These are phyloP conservation scores for Suhomyces wounanorum DNA, from an alignment of 1,139 yeast genomes.

Conservation along the genomic window DNA sequence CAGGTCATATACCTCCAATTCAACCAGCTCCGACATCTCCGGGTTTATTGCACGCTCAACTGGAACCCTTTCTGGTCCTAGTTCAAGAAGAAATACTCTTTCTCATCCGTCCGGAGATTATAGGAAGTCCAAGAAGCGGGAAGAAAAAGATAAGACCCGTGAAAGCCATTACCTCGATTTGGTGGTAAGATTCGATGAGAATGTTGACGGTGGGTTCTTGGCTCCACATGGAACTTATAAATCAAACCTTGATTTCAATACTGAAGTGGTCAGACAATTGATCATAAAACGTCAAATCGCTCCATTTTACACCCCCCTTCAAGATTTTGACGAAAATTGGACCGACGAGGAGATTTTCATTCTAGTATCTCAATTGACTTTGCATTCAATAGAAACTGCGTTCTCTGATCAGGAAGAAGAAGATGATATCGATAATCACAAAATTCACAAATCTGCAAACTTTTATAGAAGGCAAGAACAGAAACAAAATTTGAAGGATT, in stretches of 20 bases:
- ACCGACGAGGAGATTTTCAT: constrained; percentile 66
- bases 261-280: constrained; percentile 65
- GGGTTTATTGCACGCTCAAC: constrained; percentile 14
- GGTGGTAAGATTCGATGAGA: constrained; percentile 58
- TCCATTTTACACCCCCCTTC: constrained; percentile 89
- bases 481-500: constrained; percentile 50
- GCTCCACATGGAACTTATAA: constrained; percentile 90
- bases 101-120: constrained; percentile 23
- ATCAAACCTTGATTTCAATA: constrained; percentile 72
- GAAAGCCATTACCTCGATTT: constrained; percentile 58
- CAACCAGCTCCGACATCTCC: constrained; percentile 14
- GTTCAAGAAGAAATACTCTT: constrained; percentile 23
- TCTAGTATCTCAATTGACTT: constrained; percentile 52
- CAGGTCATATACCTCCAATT: constrained; percentile 22
- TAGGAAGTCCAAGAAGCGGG: constrained; percentile 35
- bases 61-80: constrained; percentile 2
- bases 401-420: constrained; percentile 56
- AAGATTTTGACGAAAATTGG: constrained; percentile 79
- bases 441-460: constrained; percentile 53
- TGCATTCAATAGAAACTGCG: constrained; percentile 63
- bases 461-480: constrained; percentile 57
- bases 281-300: constrained; percentile 67
- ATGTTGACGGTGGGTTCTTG: constrained; percentile 75
- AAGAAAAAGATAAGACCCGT: constrained; percentile 53
- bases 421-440: constrained; percentile 55